Evolutionary conservation across 1,284 basidiomycete genomes (phyloP), one percentile per base, ranked within the genome.

Genomic region (Trametes polyzona): DNA sequence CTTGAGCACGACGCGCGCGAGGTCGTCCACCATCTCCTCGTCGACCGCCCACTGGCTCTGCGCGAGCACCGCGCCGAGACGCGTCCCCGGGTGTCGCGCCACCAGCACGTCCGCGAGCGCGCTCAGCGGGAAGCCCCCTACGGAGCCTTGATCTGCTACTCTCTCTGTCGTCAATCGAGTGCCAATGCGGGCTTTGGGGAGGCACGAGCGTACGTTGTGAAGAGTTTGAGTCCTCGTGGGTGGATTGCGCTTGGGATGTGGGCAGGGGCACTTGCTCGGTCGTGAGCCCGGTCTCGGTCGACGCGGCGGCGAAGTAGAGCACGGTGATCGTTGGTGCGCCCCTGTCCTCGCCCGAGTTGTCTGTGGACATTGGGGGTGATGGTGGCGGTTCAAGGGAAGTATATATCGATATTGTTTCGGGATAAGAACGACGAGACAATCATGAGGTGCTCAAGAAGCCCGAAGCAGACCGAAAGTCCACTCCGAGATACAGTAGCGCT

Each of bases 261-360:
- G 81, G 76, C 4, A 91, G 75, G 1, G 65, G 48, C 64, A 86
- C 47, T 23, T 58, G 54, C 58, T 92, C 83, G 50, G 75, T 76
- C 8, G 79, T 78, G 47, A 82, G 74, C 10, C 84, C 82, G 14
- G 83, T 82, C 10, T 85, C 80, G 3, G 90, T 90, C 12, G 86
- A 88, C 5, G 91, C 88, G 40, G 85, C 87, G 10, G 90, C 90
- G 69, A 93, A 93, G 73, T 91, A 92, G 57, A 93, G 84, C 16
- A 92, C 78, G n/a, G 78, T 87, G 65, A 90, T 82, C 17, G 52
- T 36, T 7, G 46, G 46, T 32, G 27, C 17, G 19, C 4, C 17
- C 3, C 14, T 35, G n/a, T n/a, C n/a, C n/a, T n/a, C n/a, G n/a
- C n/a, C n/a, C n/a, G n/a, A n/a, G n/a, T 24, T 1, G 27, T 17